Conservation (phyloP, 352 stramenopile species). For the Lagenidium sp. region DNA sequence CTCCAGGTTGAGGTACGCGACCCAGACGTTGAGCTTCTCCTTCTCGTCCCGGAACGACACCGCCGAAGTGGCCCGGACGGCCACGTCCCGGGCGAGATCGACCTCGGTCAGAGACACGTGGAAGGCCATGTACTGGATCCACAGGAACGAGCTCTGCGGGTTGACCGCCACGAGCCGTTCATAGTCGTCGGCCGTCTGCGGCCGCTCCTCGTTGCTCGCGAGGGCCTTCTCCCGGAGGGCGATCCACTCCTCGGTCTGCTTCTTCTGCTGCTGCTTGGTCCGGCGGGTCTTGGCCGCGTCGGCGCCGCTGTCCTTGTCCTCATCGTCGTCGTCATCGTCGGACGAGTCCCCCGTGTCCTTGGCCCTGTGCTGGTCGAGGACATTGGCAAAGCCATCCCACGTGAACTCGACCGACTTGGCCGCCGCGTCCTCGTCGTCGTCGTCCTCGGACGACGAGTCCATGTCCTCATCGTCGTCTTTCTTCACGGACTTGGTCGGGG, state of each 20-base stretch:
- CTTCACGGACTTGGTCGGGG: constrained; percentile 16
- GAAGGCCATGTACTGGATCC: constrained; percentile 98
- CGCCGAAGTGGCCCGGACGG: constrained; percentile 86
- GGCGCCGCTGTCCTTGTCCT: constrained; percentile 47
- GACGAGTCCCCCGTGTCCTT: constrained; percentile 31
- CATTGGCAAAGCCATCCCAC: constrained; percentile 81
- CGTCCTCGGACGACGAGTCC: constrained; percentile 48
- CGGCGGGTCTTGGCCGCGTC: constrained; percentile 42
- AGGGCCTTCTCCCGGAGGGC: constrained; percentile 90
- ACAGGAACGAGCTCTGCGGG: constrained; percentile 94
- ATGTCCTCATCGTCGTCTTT: constrained; percentile 41
- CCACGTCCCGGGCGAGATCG: constrained; percentile 88
- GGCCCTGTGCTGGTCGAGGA: constrained; percentile 31
- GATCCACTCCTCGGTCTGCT: constrained; percentile 93
- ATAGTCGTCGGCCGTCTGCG: constrained; percentile 92
- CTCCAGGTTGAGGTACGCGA: constrained; percentile 94
- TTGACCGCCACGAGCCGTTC: constrained; percentile 91
- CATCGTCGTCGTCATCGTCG: constrained; percentile 24
- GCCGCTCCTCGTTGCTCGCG: constrained; percentile 87
- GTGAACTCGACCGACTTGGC: constrained; percentile 63
- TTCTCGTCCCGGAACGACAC: constrained; percentile 94
- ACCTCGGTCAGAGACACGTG: constrained; percentile 94
- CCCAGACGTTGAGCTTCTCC: constrained; percentile 97
- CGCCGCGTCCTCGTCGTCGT: constrained; percentile 19
- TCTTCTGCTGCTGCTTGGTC: constrained; percentile 85